Conservation (phyloP, 768 basidiomycete genomes). For the Phlegmacium glaucopus region DNA sequence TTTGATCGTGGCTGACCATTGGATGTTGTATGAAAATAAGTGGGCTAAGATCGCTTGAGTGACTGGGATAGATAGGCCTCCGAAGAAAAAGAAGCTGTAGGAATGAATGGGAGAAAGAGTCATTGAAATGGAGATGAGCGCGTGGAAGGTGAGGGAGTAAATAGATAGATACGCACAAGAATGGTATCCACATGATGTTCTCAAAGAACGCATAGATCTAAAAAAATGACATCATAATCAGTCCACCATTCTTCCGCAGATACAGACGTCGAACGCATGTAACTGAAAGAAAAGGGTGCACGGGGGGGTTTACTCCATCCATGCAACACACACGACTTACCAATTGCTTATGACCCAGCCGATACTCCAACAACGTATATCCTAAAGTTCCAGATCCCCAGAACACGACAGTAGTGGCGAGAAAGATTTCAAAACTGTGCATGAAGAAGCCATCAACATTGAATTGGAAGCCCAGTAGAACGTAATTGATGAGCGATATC, state of each 20-base stretch:
- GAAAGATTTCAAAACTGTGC: slow-evolving; percentile 78
- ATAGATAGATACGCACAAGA: slow-evolving; percentile 54
- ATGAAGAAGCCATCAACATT: slow-evolving; percentile 74
- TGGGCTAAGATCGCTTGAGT: slow-evolving; percentile 68
- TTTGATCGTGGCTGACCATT: slow-evolving; percentile 65
- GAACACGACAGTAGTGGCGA: slow-evolving; percentile 75
- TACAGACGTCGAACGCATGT: too few species aligned
- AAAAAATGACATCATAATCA: neutral
- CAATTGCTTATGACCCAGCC: slow-evolving; percentile 55
- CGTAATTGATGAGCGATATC: slow-evolving; percentile 69
- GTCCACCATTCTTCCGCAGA: too few species aligned
- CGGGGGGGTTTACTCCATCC: slow-evolving; percentile 8
- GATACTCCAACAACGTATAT: slow-evolving; percentile 70
- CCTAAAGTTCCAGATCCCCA: slow-evolving; percentile 71
- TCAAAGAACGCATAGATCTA: slow-evolving; percentile 48
- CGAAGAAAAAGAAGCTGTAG: slow-evolving; percentile 73
- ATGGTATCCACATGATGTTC: slow-evolving; percentile 67
- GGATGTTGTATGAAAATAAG: slow-evolving; percentile 52
- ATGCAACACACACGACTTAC: slow-evolving; percentile 20
- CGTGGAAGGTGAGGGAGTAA: neutral
- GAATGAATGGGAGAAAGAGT: neutral
- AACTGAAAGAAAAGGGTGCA: slow-evolving; percentile 1
- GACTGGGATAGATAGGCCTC: slow-evolving; percentile 69
- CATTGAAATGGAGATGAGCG: slow-evolving; percentile 1
- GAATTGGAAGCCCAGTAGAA: slow-evolving; percentile 70